These are phyloP conservation scores for Hymenoscyphus infarciens DNA, from an alignment of 2,329 filamentous ascomycete genomes.

Conservation along the genomic window DNA sequence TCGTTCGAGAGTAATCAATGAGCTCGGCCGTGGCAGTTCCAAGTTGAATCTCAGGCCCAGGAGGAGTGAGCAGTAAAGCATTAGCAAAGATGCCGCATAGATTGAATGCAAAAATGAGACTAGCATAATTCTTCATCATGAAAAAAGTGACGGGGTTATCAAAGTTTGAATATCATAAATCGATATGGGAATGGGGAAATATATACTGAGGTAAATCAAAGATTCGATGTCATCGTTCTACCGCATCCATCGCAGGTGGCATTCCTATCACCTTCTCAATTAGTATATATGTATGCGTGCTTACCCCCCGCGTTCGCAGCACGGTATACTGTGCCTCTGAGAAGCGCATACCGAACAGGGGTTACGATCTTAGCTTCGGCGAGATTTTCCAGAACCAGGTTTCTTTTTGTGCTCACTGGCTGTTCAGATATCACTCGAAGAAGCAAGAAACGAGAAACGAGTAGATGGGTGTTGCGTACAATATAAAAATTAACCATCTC, in stretches of 20 bases:
- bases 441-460: too few relatives aligned
- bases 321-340: neutral
- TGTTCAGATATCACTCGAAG: too few relatives aligned
- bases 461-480: too few relatives aligned
- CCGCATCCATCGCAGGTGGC: neutral
- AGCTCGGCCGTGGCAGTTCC: conserved; percentile 13
- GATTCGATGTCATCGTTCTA: neutral
- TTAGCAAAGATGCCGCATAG: neutral
- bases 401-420: neutral
- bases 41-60: conserved; percentile 1
- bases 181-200: neutral
- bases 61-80: neutral
- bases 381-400: neutral
- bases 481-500: too few relatives aligned
- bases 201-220: neutral
- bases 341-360: neutral
- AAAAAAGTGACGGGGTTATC: neutral
- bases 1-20: conserved; percentile 15
- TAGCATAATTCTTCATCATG: neutral
- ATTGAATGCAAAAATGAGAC: neutral
- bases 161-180: neutral
- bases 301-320: neutral
- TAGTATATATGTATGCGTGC: neutral
- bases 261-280: neutral
- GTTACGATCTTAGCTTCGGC: neutral